Percentiles rank a stretch among this genome's conserved stretches.
phyloP scores from a whole-genome alignment of 2,329 filamentous ascomycete species.

The Onygena corvina region DNA sequence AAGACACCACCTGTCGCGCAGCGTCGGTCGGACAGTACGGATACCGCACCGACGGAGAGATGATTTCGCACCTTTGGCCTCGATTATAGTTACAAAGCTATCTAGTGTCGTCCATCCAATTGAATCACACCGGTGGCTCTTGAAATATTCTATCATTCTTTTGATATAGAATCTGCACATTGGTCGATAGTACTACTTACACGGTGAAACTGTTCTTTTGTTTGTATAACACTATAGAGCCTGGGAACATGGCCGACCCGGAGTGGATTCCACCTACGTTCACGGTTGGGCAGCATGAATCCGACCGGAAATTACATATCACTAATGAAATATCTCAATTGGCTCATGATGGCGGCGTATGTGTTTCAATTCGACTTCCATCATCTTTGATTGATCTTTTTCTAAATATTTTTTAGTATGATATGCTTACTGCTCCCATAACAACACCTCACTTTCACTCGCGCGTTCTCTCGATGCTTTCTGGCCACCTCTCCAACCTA shows the following conservation, averaged over 20 bases:
- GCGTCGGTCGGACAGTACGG: too few species aligned
- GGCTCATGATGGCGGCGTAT: slow-evolving; percentile 46
- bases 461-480: slow-evolving; percentile 43
- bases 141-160: too few species aligned
- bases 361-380: slow-evolving; percentile 14
- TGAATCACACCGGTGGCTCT: too few species aligned
- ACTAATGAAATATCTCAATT: slow-evolving; percentile 39
- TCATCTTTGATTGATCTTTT: slow-evolving; percentile 8
- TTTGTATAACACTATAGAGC: background rate
- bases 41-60: too few species aligned
- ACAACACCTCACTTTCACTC: slow-evolving; percentile 50
- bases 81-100: too few species aligned
- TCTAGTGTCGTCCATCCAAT: too few species aligned
- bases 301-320: slow-evolving; percentile 35
- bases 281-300: slow-evolving; percentile 52
- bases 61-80: too few species aligned
- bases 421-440: slow-evolving; percentile 52
- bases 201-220: too few species aligned
- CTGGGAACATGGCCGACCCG: slow-evolving; percentile 12
- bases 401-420: slow-evolving; percentile 40
- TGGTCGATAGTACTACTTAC: too few species aligned
- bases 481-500: slow-evolving; percentile 38
- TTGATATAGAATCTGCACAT: too few species aligned
- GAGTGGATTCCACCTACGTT: slow-evolving; percentile 36
- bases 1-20: background rate